Base-by-base conservation (phyloP, 2,329 filamentous ascomycete genomes). In the Pseudogymnoascus sp. region DNA sequence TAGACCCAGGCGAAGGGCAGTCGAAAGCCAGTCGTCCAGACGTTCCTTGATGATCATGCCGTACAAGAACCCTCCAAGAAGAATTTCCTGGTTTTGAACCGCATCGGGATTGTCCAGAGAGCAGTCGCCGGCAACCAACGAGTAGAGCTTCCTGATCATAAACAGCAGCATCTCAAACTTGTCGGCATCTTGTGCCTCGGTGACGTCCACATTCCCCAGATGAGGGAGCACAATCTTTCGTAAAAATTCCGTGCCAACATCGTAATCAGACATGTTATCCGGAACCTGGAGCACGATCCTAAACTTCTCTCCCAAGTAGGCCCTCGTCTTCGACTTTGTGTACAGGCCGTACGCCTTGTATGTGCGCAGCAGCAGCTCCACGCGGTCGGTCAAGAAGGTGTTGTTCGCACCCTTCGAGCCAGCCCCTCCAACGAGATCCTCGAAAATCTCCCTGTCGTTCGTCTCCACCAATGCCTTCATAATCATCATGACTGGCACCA, bases 401-500 rank as follows among this genome's bases (percentile, higher is more conserved):
- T 95, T 94, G 62, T 90, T 82, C 37, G 90, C 81, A 6, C 89
- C 89, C 72, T 91, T 88, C 31, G 90, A 92, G 31, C 85, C 85
- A 64, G 85, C 83, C 29, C 85, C 80, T 38, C 93, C 93, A 55
- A 97, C 88, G 60, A 99, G 78, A n/a, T 89, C 90, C 75, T 97
- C 92, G 64, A 95, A 97, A 49, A 99, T 94, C 72, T 97, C 92
- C 63, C 91, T 86, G 72, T 99, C 94, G 73, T 96, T 99, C 14
- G 94, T 99, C 74, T 99, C 93, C 2, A 94, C 84, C 59, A 99
- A 79, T 1, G 94, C 93, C 78, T 97, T 99, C 67, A 99, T 78
- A 35, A 99, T 86, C 93, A 99, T 97, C 83, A 97, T 87, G 65
- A 92, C 90, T 0, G 94, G 94, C 2, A 99, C 84, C n/a, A 99